Percentiles rank a stretch among this genome's conserved stretches.
phyloP scores from a whole-genome alignment of 768 basidiomycete genomes.

The Tylopilus felleus region DNA sequence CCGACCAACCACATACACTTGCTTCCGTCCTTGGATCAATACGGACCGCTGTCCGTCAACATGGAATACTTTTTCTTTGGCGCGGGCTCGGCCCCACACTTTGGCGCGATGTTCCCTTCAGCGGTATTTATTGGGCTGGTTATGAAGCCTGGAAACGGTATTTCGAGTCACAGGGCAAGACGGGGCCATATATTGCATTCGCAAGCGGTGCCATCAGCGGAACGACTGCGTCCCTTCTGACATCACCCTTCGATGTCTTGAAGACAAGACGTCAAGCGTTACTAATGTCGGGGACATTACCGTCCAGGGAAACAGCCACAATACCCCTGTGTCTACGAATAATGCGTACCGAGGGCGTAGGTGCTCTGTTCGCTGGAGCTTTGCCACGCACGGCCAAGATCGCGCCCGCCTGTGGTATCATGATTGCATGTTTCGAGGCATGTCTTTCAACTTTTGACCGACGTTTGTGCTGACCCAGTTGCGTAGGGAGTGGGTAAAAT shows the following conservation, averaged over 20 bases:
- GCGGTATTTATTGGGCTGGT: conserved; percentile 94
- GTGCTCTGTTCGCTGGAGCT: conserved; percentile 80
- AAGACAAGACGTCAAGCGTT: conserved; percentile 92
- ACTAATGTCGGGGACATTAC: conserved; percentile 54
- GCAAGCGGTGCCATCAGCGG: conserved; percentile 89
- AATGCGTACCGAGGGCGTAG: conserved; percentile 70
- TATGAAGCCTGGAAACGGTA: conserved; percentile 80
- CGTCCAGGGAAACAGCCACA: conserved; percentile 43
- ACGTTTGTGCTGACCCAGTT: conserved; percentile 13
- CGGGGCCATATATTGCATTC: conserved; percentile 73
- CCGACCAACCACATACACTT: conserved; percentile 71
- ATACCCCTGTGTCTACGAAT: conserved; percentile 68
- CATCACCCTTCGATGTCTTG: conserved; percentile 94
- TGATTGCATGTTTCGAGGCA: conserved; percentile 96
- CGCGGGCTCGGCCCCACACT: conserved; percentile 87
- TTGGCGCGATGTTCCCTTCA: conserved; percentile 98
- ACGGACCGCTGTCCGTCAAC: conserved; percentile 50
- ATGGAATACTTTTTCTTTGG: conserved; percentile 78
- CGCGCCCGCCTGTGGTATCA: conserved; percentile 96
- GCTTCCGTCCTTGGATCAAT: conserved; percentile 69
- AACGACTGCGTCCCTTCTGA: conserved; percentile 78
- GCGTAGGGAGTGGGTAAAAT: conserved; percentile 57
- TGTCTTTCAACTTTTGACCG: conserved; percentile 12
- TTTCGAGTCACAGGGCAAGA: conserved; percentile 50
- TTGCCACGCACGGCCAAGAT: conserved; percentile 91